A percentile compares a stretch with the other conserved stretches of the same genome.
phyloP scores from a whole-genome alignment of 805 yeast species.

The Candida nanaspora region DNA sequence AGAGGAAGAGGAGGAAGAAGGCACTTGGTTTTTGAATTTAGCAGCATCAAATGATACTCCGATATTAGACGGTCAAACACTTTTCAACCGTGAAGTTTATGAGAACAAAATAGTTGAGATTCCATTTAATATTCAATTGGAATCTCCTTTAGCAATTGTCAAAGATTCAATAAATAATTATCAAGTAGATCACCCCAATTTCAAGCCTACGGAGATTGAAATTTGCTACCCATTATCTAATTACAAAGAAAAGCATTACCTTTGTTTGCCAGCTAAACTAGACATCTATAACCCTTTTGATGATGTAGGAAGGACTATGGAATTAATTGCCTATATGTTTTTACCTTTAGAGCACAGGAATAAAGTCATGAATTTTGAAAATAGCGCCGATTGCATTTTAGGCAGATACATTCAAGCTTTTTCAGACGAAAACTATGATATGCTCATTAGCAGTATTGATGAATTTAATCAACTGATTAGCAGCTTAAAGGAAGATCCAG shows the following conservation, averaged over 20 bases:
- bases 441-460: constrained; percentile 26
- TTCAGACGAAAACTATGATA: constrained; percentile 21
- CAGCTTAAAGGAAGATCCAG: constrained; percentile 26
- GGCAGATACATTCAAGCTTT: constrained; percentile 30
- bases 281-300: constrained; percentile 53
- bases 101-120: constrained; percentile 5
- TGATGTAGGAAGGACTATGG: constrained; percentile 51
- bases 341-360: constrained; percentile 30
- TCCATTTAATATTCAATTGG: constrained; percentile 6
- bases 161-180: constrained; percentile 18
- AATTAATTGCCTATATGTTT: constrained; percentile 29
- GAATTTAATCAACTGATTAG: constrained; percentile 37
- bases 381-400: constrained; percentile 30
- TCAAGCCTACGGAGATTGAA: constrained; percentile 17
- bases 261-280: constrained; percentile 45
- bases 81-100: constrained; percentile 28
- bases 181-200: constrained; percentile 20
- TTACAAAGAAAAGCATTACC: constrained; percentile 41
- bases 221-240: constrained; percentile 34
- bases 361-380: constrained; percentile 26
- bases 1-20: constrained; percentile 4
- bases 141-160: constrained; percentile 5
- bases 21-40: constrained; percentile 17
- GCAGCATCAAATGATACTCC: constrained; percentile 8
- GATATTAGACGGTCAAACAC: constrained; percentile 20